A percentile compares a stretch with the other conserved stretches of the same genome.
Evolutionary conservation across 495 filamentous ascomycete genomes (phyloP).

Genomic region (Immersiella caudata): DNA sequence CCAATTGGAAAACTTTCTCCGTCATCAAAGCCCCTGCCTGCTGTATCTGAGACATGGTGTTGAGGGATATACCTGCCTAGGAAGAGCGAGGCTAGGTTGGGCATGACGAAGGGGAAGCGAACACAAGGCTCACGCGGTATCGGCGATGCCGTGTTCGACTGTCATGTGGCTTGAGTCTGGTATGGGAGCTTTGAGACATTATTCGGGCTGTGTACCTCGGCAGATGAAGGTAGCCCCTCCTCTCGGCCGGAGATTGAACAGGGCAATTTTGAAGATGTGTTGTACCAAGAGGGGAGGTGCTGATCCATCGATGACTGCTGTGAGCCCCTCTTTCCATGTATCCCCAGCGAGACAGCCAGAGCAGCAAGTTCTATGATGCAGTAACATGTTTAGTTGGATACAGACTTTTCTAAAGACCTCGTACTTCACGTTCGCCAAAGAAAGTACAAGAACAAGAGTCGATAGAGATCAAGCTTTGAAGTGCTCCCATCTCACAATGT

Average conservation of each 20-base stretch:
- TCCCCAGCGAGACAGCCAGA: background rate
- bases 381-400: no score
- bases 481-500: background rate
- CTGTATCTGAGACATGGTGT: background rate
- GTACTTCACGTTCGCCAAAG: background rate
- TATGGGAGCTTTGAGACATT: constrained; percentile 19
- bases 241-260: constrained; percentile 9
- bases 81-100: background rate
- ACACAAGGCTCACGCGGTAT: background rate
- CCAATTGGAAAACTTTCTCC: background rate
- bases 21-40: background rate
- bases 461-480: background rate
- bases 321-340: background rate
- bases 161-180: background rate
- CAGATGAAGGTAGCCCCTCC: background rate
- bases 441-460: background rate
- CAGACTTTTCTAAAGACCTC: no score
- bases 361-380: background rate
- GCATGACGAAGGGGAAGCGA: background rate
- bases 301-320: background rate
- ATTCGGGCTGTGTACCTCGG: constrained; percentile 11
- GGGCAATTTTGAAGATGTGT: background rate
- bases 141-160: background rate
- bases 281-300: background rate
- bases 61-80: background rate